Evolutionary conservation across 1,284 basidiomycete genomes (phyloP), one percentile per base, ranked within the genome.

Genomic region (Papiliotrema fonsecae): DNA sequence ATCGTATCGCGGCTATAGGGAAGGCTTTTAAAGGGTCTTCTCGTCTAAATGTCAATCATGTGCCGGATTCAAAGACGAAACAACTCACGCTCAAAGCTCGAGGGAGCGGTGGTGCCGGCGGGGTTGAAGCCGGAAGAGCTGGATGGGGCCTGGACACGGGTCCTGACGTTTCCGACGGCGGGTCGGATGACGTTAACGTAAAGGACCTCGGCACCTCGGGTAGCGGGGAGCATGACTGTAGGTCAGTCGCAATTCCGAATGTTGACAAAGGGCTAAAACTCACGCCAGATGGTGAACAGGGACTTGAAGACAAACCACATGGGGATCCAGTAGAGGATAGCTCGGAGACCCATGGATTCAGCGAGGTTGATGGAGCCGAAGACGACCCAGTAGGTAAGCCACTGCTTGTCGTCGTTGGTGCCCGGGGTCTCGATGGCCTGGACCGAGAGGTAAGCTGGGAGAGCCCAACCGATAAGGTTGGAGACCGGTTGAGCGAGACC

Each of bases 241-340:
- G 37, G 30, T 13, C 14, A 38, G 42, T 36, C n/a, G 25, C 50
- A 21, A n/a, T 38, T 30, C 21, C 25, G 24, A 28, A 28, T 30
- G 34, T 6, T 9, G 6, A 35, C 6, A 37, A 24, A 22, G 16
- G 6, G 6, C 11, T 35, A 19, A 32, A 9, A 68, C 69, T 60
- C 49, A 72, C 69, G 72, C 87, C 87, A 93, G 65, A 92, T 75
- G 72, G 88, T 83, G 78, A 90, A 88, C 55, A 85, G 52, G 47
- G 85, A 87, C 85, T 93, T 93, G 80, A 88, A 81, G 45, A 86
- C 83, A 69, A 85, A 94, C 75, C 92, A 93, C 85, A 88, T 64
- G 40, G 74, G 72, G 47, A 73, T 59, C 62, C 69, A 75, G 65
- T 70, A 73, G 45, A 73, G 66, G 52, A 73, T 65, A 19, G 66